A percentile compares a stretch with the other conserved stretches of the same genome.
These are phyloP conservation scores for Guillardia theta DNA, from an alignment of 78 protist species.

Conservation along the genomic window DNA sequence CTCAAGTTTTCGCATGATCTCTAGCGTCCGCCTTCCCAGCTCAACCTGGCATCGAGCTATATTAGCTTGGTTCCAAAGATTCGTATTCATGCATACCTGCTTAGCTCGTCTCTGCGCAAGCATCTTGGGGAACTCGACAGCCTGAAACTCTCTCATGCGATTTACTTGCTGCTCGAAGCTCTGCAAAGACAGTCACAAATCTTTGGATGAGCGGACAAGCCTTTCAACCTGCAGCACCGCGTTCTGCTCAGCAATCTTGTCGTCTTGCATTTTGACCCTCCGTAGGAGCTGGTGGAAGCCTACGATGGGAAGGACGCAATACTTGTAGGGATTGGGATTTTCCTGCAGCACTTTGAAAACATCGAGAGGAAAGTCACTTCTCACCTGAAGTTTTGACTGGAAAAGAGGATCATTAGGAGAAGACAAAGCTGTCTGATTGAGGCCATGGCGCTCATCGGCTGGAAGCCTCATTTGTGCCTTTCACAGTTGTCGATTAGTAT, in stretches of 20 bases:
- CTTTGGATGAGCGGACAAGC: neutral
- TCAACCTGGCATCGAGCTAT: neutral
- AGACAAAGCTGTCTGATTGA: neutral
- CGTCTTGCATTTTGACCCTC: neutral
- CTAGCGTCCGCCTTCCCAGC: neutral
- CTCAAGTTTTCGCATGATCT: neutral
- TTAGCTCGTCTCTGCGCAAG: neutral
- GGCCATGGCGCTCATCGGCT: neutral
- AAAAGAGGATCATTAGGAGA: slow-evolving; percentile 9
- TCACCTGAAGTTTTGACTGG: neutral
- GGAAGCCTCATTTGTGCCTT: neutral
- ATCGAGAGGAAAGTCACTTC: neutral
- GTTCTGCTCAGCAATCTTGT: neutral
- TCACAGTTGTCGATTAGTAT: neutral
- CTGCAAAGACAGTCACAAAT: neutral
- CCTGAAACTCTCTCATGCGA: neutral
- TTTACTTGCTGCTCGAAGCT: neutral
- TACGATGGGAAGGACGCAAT: slow-evolving; percentile 27
- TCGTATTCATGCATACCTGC: neutral
- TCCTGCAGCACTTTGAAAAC: neutral
- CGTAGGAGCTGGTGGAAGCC: slow-evolving; percentile 33
- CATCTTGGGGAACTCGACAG: neutral
- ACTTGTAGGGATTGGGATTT: neutral
- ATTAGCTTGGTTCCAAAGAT: neutral
- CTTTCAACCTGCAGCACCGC: neutral